These are phyloP conservation scores for Psilocybe azurescens DNA, from an alignment of 768 basidiomycete genomes.

Conservation along the genomic window DNA sequence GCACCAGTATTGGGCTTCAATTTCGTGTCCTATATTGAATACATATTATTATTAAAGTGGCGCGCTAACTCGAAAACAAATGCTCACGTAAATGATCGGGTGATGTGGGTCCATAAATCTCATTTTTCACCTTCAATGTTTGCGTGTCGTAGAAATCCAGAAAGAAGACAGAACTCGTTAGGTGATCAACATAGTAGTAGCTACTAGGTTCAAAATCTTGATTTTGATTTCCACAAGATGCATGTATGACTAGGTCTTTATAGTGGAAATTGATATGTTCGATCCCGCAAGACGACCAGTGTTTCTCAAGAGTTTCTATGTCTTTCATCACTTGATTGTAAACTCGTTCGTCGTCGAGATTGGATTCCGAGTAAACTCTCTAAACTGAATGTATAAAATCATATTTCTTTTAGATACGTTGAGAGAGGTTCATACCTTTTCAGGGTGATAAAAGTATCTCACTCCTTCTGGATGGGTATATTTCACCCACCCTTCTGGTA, in stretches of 20 bases:
- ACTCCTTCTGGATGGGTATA: constrained; percentile 5
- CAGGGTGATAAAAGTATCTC: neutral
- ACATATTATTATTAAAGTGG: neutral
- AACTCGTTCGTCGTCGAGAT: constrained; percentile 46
- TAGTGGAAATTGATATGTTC: constrained; percentile 33
- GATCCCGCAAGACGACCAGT: constrained; percentile 14
- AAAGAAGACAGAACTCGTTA: constrained; percentile 57
- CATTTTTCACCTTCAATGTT: constrained; percentile 31
- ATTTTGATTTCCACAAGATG: constrained; percentile 28
- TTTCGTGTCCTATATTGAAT: constrained; percentile 35
- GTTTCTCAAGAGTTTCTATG: constrained; percentile 33
- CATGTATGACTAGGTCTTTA: constrained; percentile 52
- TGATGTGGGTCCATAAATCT: constrained; percentile 42
- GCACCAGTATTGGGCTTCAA: constrained; percentile 50
- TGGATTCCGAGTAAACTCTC: constrained; percentile 59
- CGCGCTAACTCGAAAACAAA: neutral
- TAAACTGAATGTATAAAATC: constrained; percentile 19
- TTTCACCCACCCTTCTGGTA: neutral
- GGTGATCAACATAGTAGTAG: constrained; percentile 45
- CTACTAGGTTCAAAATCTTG: constrained; percentile 23
- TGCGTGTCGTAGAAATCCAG: constrained; percentile 43
- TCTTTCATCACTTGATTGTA: constrained; percentile 40
- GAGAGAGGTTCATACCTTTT: neutral
- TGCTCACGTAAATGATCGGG: constrained; percentile 45
- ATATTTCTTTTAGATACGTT: neutral